Conservation (phyloP, 2,329 filamentous ascomycete species). For the Penicillium brasilianum region DNA sequence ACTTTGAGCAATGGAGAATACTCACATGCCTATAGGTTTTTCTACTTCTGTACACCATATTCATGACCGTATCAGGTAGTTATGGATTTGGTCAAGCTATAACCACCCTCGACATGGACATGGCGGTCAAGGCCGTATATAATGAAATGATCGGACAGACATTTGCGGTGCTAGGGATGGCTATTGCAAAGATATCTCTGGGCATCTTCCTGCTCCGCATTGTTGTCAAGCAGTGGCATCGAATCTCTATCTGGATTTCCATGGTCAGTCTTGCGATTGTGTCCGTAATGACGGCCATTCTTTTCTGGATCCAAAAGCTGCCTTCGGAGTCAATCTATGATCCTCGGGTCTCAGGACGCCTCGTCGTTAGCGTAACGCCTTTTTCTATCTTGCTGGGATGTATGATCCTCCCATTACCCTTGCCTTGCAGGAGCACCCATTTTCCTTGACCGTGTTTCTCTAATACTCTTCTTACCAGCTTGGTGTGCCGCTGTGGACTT, state of each 20-base stretch:
- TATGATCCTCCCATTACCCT: conserved; percentile 6
- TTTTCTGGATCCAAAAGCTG: conserved; percentile 24
- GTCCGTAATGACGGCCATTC: conserved; percentile 23
- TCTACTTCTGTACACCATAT: conserved; percentile 38
- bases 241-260: conserved; percentile 41
- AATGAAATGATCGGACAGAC: conserved; percentile 36
- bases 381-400: conserved; percentile 26
- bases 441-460: too few species aligned
- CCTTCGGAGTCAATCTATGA: conserved; percentile 25
- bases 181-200: conserved; percentile 46
- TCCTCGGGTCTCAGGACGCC: conserved; percentile 23
- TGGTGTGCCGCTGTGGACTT: conserved; percentile 40
- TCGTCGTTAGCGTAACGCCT: conserved; percentile 15
- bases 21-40: conserved; percentile 19
- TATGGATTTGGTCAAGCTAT: conserved; percentile 46
- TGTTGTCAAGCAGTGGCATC: conserved; percentile 43
- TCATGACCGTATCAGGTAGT: conserved; percentile 36
- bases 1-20: background rate
- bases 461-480: conserved; percentile 8
- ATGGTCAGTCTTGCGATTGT: conserved; percentile 32
- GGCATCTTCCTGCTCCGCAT: conserved; percentile 49
- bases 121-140: conserved; percentile 33
- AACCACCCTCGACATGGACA: conserved; percentile 24
- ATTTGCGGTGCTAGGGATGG: conserved; percentile 49
- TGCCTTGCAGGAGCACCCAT: too few species aligned